Percentiles rank a stretch among this genome's conserved stretches.
phyloP scores from a whole-genome alignment of 2,329 filamentous ascomycete species.

The Ceratocystis destructans region DNA sequence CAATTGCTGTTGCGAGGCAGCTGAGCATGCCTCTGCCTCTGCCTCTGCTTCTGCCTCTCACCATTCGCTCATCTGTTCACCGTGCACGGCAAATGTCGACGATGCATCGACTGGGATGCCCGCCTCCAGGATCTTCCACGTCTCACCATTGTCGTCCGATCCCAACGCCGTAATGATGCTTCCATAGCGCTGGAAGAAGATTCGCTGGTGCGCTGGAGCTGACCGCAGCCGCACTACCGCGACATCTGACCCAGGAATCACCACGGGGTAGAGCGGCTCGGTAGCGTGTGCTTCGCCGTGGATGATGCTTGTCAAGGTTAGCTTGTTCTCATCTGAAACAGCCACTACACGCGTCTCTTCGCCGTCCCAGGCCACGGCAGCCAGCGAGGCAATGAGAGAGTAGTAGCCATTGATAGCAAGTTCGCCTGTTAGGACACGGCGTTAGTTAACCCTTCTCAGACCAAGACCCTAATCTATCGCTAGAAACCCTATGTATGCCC shows the following conservation, averaged over 20 bases:
- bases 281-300: slow-evolving; percentile 17
- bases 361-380: slow-evolving; percentile 17
- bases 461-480: background rate
- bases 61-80: slow-evolving; percentile 19
- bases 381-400: slow-evolving; percentile 17
- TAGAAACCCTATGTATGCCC: background rate
- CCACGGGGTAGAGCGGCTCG: slow-evolving; percentile 17
- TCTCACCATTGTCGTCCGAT: slow-evolving; percentile 18
- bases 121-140: slow-evolving; percentile 17
- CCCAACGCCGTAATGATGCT: slow-evolving; percentile 17
- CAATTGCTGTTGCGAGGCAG: background rate
- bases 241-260: slow-evolving; percentile 18
- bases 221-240: slow-evolving; percentile 15
- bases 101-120: slow-evolving; percentile 18
- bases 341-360: slow-evolving; percentile 18
- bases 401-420: slow-evolving; percentile 19
- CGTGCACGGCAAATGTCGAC: slow-evolving; percentile 17
- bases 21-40: background rate
- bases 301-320: slow-evolving; percentile 16
- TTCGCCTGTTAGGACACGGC: slow-evolving; percentile 8
- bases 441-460: background rate
- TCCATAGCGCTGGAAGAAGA: slow-evolving; percentile 19
- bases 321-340: slow-evolving; percentile 17
- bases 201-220: slow-evolving; percentile 15
- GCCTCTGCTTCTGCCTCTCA: background rate